A percentile compares a stretch with the other conserved stretches of the same genome.
Evolutionary conservation across 2,329 filamentous ascomycete genomes (phyloP).

Genomic region (Monosporascus cannonballus): DNA sequence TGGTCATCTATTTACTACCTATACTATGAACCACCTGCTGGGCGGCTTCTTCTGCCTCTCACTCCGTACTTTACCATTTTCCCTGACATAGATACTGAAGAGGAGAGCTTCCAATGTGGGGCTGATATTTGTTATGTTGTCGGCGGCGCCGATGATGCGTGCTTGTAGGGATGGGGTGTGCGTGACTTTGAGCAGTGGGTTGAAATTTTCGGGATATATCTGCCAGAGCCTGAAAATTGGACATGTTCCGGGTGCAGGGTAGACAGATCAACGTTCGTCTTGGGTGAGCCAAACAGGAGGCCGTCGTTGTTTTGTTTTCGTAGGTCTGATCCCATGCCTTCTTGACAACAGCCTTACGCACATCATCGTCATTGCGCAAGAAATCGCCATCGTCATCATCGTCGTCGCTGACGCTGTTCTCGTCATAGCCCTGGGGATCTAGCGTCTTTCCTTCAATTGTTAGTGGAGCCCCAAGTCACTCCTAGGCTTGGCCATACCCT

Average conservation of each 20-base stretch:
- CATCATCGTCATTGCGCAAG: conserved; percentile 13
- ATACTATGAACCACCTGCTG: too few species aligned
- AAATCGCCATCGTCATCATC: conserved; percentile 20
- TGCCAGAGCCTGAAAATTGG: conserved; percentile 50
- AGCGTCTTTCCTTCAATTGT: not conserved
- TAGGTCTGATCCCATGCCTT: conserved; percentile 39
- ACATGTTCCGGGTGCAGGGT: conserved; percentile 42
- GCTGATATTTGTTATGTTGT: conserved; percentile 32
- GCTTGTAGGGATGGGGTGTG: conserved; percentile 49
- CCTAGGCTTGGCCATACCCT: conserved; percentile 24
- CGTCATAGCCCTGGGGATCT: conserved; percentile 6
- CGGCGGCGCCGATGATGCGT: conserved; percentile 43
- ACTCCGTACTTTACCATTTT: too few species aligned
- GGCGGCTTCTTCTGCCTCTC: too few species aligned
- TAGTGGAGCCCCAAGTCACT: not conserved
- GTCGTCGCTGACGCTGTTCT: too few species aligned
- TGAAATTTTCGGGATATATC: conserved; percentile 50
- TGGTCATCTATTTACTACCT: too few species aligned
- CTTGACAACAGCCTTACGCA: conserved; percentile 29
- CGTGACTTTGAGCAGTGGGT: conserved; percentile 53
- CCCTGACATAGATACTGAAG: conserved; percentile 49
- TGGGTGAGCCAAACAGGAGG: conserved; percentile 45
- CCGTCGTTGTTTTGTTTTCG: conserved; percentile 32
- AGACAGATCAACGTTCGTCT: conserved; percentile 35
- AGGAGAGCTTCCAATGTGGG: conserved; percentile 47